Conservation (phyloP, 768 basidiomycete species). For the Tephrocybe sp. region DNA sequence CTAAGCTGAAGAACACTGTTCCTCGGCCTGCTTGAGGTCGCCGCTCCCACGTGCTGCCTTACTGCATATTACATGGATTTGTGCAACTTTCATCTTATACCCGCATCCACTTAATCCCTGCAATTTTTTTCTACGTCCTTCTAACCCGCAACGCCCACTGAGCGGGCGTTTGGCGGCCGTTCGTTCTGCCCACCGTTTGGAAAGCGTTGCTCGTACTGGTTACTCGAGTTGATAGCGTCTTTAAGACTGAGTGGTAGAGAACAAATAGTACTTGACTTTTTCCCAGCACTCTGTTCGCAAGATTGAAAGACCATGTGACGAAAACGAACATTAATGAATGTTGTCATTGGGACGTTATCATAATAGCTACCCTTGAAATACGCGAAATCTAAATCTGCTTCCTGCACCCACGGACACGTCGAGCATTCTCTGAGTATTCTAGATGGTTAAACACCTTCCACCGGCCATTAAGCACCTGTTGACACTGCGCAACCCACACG, state of each 20-base stretch:
- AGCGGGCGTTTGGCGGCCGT: slow-evolving; percentile 16
- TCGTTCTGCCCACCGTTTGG: slow-evolving; percentile 14
- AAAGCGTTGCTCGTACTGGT: slow-evolving; percentile 19
- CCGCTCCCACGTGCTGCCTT: slow-evolving; percentile 4
- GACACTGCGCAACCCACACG: slow-evolving; percentile 62
- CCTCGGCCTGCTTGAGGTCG: background rate
- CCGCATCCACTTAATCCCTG: slow-evolving; percentile 10
- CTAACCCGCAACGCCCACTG: slow-evolving; percentile 18
- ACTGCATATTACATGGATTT: slow-evolving; percentile 12
- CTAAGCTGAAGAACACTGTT: slow-evolving; percentile 16
- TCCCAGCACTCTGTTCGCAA: too few species aligned
- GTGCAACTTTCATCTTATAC: slow-evolving; percentile 16
- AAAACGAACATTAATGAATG: too few species aligned
- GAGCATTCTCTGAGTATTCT: background rate
- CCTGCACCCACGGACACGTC: background rate
- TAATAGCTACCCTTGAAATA: too few species aligned
- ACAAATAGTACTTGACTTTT: slow-evolving; percentile 9
- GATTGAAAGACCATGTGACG: too few species aligned
- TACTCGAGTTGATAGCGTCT: slow-evolving; percentile 14
- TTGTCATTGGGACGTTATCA: too few species aligned
- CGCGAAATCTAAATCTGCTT: background rate
- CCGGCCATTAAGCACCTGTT: slow-evolving; percentile 69
- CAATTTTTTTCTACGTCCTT: slow-evolving; percentile 8
- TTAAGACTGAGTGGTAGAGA: slow-evolving; percentile 14
- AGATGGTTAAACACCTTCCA: slow-evolving; percentile 52